phyloP scores from a whole-genome alignment of 1,139 yeast species.

The Debaryomycetaceae sp. region DNA sequence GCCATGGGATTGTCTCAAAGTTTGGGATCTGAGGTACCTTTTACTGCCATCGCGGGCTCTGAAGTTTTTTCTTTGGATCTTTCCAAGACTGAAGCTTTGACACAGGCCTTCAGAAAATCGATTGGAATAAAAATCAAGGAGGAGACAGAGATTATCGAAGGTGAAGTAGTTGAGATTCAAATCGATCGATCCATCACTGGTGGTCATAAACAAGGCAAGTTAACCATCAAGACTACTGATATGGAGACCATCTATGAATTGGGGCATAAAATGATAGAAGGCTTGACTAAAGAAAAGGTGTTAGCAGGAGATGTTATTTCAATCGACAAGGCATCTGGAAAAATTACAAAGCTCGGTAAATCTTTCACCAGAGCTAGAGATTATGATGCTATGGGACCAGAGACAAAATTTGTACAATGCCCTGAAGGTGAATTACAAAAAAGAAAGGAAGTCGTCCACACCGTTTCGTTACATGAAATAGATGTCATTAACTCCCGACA shows the following conservation, averaged over 20 bases:
- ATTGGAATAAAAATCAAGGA: slow-evolving; percentile 95
- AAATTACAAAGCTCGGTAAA: slow-evolving; percentile 89
- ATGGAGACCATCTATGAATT: slow-evolving; percentile 98
- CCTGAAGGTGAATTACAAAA: slow-evolving; percentile 99
- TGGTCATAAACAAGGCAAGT: slow-evolving; percentile 96
- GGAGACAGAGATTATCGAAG: slow-evolving; percentile 95
- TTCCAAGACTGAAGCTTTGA: slow-evolving; percentile 91
- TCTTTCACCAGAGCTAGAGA: slow-evolving; percentile 95
- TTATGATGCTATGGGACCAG: slow-evolving; percentile 99
- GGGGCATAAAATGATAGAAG: slow-evolving; percentile 97
- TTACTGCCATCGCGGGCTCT: slow-evolving; percentile 91
- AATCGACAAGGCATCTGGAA: slow-evolving; percentile 94
- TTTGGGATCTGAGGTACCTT: slow-evolving; percentile 89
- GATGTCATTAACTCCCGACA: slow-evolving; percentile 98
- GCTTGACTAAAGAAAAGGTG: slow-evolving; percentile 89
- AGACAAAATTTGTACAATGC: slow-evolving; percentile 94
- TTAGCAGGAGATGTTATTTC: slow-evolving; percentile 97
- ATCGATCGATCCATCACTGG: slow-evolving; percentile 95
- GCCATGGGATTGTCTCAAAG: slow-evolving; percentile 96
- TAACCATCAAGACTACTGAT: slow-evolving; percentile 96
- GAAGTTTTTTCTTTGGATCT: slow-evolving; percentile 90
- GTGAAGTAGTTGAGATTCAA: slow-evolving; percentile 98
- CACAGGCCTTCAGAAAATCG: slow-evolving; percentile 92
- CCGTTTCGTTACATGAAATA: slow-evolving; percentile 94
- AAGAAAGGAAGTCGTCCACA: slow-evolving; percentile 92